These are phyloP conservation scores for Hippophae gyantsensis DNA, from an alignment of 306 rosid species.

Conservation along the genomic window DNA sequence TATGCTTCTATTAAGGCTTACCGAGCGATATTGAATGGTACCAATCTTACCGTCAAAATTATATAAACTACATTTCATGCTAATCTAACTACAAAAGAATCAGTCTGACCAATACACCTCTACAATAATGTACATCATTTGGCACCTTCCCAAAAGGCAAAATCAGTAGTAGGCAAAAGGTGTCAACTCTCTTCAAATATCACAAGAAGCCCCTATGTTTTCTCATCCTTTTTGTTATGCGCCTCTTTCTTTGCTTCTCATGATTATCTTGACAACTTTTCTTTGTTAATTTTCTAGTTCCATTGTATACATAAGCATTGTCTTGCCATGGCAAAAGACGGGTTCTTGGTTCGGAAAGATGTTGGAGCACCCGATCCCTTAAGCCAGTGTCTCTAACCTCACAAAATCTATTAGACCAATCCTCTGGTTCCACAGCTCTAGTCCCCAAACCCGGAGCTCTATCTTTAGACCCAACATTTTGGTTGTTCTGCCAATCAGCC, in stretches of 20 bases:
- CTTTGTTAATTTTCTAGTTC: no score
- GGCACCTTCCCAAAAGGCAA: no score
- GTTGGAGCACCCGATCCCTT: conserved; percentile 29
- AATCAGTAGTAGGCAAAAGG: no score
- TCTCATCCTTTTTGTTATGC: conserved; percentile 3
- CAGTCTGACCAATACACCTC: no score
- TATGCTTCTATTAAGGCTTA: no score
- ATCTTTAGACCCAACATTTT: conserved; percentile 64
- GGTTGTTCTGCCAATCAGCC: conserved; percentile 52
- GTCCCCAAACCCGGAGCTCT: conserved; percentile 81
- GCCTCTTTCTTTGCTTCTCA: background rate
- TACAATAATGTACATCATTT: no score
- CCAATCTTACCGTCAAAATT: no score
- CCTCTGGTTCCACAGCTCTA: conserved; percentile 43
- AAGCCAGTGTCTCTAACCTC: conserved; percentile 48
- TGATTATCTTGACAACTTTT: background rate
- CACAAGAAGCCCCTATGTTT: background rate
- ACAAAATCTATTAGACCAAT: conserved; percentile 63
- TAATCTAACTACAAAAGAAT: no score
- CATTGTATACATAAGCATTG: background rate
- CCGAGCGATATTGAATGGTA: no score
- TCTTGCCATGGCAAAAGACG: conserved; percentile 51
- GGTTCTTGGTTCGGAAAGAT: conserved; percentile 23
- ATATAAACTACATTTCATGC: no score
- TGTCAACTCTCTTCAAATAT: no score